phyloP scores from a whole-genome alignment of 2,329 filamentous ascomycete species.

The Colletotrichum higginsianum region DNA sequence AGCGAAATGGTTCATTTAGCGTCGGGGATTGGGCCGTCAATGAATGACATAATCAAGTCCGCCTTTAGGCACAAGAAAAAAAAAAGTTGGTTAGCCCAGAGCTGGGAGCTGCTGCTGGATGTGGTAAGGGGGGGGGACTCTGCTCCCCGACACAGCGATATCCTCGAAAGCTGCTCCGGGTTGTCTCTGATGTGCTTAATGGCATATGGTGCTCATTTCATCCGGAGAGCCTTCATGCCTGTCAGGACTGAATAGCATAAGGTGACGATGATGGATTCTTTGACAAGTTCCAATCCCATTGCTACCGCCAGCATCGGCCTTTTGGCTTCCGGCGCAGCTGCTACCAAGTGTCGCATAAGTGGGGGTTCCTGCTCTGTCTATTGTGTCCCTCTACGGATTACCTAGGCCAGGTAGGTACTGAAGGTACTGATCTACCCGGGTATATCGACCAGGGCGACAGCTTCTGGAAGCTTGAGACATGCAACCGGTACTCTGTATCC shows the following conservation, averaged over 20 bases:
- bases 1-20: slow-evolving; percentile 37
- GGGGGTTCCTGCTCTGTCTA: neutral
- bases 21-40: slow-evolving; percentile 23
- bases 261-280: neutral
- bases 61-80: slow-evolving; percentile 9
- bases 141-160: slow-evolving; percentile 14
- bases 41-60: slow-evolving; percentile 35
- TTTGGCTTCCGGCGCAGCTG: neutral
- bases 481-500: slow-evolving; percentile 1
- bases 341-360: slow-evolving; percentile 16
- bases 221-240: too few relatives aligned
- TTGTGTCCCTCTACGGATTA: too few relatives aligned
- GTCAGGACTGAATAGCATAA: neutral
- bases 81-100: slow-evolving; percentile 3
- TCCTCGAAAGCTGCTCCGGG: neutral
- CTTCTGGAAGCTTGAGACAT: slow-evolving; percentile 26
- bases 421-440: too few relatives aligned
- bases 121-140: slow-evolving; percentile 8
- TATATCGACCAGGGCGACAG: neutral
- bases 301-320: too few relatives aligned
- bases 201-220: neutral
- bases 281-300: neutral
- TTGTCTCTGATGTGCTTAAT: neutral
- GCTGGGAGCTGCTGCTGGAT: slow-evolving; percentile 11
- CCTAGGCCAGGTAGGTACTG: too few relatives aligned